Percentiles rank a stretch among this genome's conserved stretches.
Conservation (phyloP, 2,329 filamentous ascomycete genomes). For the Graphiopsis chlorocephala region DNA sequence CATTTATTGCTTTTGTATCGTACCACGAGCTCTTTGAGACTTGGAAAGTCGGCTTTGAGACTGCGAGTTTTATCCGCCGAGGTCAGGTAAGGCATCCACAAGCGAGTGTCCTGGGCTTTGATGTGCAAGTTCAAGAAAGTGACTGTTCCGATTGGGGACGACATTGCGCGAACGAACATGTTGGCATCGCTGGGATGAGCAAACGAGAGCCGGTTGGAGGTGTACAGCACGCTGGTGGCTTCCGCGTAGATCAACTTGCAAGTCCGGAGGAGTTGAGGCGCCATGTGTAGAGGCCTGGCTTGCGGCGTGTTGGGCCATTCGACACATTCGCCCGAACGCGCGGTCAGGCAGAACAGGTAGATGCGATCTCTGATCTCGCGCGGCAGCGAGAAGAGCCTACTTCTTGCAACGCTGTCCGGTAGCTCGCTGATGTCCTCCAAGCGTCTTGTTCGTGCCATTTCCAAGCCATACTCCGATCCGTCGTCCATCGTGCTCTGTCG, state of each 20-base stretch:
- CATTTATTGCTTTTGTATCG: conserved; percentile 34
- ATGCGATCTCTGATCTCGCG: conserved; percentile 37
- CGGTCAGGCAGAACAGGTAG: conserved; percentile 32
- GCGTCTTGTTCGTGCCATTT: conserved; percentile 22
- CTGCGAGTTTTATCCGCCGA: conserved; percentile 29
- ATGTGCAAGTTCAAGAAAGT: conserved; percentile 32
- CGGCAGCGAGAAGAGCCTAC: conserved; percentile 35
- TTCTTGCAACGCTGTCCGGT: conserved; percentile 31
- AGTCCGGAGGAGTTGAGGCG: conserved; percentile 33
- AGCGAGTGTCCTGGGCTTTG: conserved; percentile 33
- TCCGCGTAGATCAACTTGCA: conserved; percentile 34
- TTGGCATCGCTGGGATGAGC: conserved; percentile 39
- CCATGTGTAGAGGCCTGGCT: conserved; percentile 20
- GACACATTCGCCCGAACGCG: conserved; percentile 27
- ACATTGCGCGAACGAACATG: conserved; percentile 37
- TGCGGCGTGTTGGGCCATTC: conserved; percentile 31
- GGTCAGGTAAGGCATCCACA: conserved; percentile 39
- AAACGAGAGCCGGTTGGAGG: conserved; percentile 34
- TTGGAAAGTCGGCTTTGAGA: conserved; percentile 34
- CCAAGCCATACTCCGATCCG: conserved; percentile 27
- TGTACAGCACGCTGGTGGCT: conserved; percentile 35
- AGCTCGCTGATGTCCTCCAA: conserved; percentile 18
- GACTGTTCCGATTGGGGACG: conserved; percentile 23
- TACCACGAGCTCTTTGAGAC: conserved; percentile 30
- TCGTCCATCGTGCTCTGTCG: conserved; percentile 27